phyloP scores from a whole-genome alignment of 306 rosid genomes.

The Sechiopsis laciniata region DNA sequence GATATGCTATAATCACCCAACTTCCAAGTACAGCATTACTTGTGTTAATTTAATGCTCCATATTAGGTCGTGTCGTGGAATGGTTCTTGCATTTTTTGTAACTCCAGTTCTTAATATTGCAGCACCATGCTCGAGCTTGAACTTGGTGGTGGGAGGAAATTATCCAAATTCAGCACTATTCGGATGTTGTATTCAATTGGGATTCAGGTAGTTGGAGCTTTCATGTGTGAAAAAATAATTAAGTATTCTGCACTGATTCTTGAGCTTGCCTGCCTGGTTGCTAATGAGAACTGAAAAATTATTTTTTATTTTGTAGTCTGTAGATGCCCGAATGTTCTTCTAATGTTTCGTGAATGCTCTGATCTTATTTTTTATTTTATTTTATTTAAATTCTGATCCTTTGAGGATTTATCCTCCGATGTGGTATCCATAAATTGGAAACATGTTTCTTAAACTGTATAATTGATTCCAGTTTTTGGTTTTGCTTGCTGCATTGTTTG shows the following conservation, averaged over 20 bases:
- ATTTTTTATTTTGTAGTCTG: constrained; percentile 7
- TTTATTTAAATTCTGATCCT: neutral
- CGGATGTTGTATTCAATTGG: constrained; percentile 85
- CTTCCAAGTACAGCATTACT: neutral
- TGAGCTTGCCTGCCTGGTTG: neutral
- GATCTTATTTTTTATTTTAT: neutral
- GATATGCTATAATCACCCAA: neutral
- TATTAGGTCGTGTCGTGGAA: neutral
- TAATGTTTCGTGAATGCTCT: neutral
- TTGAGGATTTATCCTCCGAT: constrained; percentile 2
- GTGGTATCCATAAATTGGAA: neutral
- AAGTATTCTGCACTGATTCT: constrained; percentile 16
- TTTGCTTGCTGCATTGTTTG: constrained; percentile 16
- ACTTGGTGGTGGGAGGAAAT: constrained; percentile 92
- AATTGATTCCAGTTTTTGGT: neutral
- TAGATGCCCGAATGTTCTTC: constrained; percentile 4
- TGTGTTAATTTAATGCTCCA: neutral
- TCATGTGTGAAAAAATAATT: constrained; percentile 8
- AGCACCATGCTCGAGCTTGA: constrained; percentile 86
- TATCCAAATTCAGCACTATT: constrained; percentile 75
- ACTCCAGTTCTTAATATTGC: constrained; percentile 31
- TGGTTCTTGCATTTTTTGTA: constrained; percentile 17
- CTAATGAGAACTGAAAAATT: constrained; percentile 1
- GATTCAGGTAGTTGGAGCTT: constrained; percentile 57
- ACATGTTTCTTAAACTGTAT: neutral